Base-by-base conservation (phyloP, 2,329 filamentous ascomycete species). In the Ceratocystis destructans region DNA sequence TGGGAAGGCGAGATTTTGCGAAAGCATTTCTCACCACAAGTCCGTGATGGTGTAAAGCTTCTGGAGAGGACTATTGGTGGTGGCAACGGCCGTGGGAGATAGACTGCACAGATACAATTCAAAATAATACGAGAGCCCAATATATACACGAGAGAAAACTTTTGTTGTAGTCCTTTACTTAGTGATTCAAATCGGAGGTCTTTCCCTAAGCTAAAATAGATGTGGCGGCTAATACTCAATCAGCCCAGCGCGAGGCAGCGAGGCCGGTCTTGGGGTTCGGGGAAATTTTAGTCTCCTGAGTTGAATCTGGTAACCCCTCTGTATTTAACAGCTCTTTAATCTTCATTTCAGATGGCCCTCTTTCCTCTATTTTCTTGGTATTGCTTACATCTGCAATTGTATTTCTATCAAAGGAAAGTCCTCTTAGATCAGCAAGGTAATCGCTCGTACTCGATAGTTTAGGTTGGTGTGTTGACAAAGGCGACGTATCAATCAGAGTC, bases 1-100 rank as follows among this genome's bases (percentile, higher is more conserved):
- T 99, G 93, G 94, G 94, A 97, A 74, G 91, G 90, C 0, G 94
- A 97, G 77, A 73, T 99, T 67, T 74, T 99, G 71, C 81, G 87
- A 73, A 82, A 83, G 70, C 94, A 99, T 77, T 99, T 89, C 74
- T 91, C 88, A 71, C 93, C 92, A 5, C 87, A 87, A 72, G 88
- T 99, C 1, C 82, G 90, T 70, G 90, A 96, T 72, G 87, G 87
- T 0, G 78, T 88, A 3, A 82, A 82, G 74, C 75, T 82, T 57
- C 77, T 92, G 73, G 87, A 91, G 73, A 90, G 88, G 79, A 80
- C 79, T 59, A 76, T 89, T 71, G 74, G 73, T 5, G 71, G 71
- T 25, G 53, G 45, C 22, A 67, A 55, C 59, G 59, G 66, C 31
- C 64, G 66, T 59, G 59, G 33, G 15, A 65, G 44, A 59, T 65